A percentile compares a stretch with the other conserved stretches of the same genome.
Conservation (phyloP, 192 early-diverging fungal genomes). For the Dissophora ornata region DNA sequence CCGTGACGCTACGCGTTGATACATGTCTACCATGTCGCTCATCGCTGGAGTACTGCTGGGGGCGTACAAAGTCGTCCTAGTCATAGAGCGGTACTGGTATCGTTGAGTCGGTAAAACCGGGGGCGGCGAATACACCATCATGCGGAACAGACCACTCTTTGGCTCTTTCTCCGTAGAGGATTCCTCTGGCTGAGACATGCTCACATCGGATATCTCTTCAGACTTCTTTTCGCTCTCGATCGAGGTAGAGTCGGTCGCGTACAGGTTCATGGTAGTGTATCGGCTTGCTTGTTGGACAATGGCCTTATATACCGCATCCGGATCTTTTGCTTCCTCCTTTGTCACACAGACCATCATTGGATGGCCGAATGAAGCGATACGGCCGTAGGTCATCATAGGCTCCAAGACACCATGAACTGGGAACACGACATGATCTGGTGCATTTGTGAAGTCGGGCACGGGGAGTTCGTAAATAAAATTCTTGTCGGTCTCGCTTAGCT, state of each 20-base stretch:
- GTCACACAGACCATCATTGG: slow-evolving; percentile 59
- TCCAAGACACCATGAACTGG: slow-evolving; percentile 29
- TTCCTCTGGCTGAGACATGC: neutral
- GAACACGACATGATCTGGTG: slow-evolving; percentile 41
- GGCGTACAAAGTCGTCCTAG: slow-evolving; percentile 24
- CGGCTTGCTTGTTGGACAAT: slow-evolving; percentile 55
- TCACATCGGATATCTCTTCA: slow-evolving; percentile 24
- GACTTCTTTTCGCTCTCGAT: slow-evolving; percentile 6
- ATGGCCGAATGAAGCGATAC: slow-evolving; percentile 42
- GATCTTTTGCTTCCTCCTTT: slow-evolving; percentile 49
- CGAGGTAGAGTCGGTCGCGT: slow-evolving; percentile 17
- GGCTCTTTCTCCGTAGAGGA: neutral
- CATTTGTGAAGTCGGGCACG: slow-evolving; percentile 36
- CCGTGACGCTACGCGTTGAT: slow-evolving; percentile 11
- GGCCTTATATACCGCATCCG: slow-evolving; percentile 49
- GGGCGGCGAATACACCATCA: slow-evolving; percentile 19
- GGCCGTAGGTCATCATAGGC: slow-evolving; percentile 10
- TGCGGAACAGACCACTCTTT: slow-evolving; percentile 22
- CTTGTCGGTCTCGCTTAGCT: slow-evolving; percentile 30
- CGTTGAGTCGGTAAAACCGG: neutral
- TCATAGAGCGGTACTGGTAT: slow-evolving; percentile 14
- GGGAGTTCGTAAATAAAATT: slow-evolving; percentile 43
- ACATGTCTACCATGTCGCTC: slow-evolving; percentile 34
- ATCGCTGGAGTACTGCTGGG: slow-evolving; percentile 3
- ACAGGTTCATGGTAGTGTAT: slow-evolving; percentile 56